Conservation (phyloP, 441 rosid genomes). For the Pelargonium myrrhifolium region DNA sequence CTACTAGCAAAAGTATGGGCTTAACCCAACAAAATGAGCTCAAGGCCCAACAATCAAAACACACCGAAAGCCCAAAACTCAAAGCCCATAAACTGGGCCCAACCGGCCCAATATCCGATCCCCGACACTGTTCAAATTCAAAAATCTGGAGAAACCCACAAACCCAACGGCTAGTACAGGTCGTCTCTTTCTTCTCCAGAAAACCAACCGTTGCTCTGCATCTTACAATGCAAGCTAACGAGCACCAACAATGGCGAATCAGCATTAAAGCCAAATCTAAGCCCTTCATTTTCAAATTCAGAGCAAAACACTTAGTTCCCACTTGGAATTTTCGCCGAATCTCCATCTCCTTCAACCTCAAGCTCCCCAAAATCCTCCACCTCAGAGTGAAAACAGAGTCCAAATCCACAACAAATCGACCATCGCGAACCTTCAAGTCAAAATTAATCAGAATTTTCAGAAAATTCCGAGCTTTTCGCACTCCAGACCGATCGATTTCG, state of each 20-base stretch:
- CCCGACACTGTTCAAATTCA: neutral
- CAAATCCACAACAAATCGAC: neutral
- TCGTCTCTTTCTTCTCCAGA: neutral
- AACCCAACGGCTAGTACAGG: neutral
- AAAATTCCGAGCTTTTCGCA: neutral
- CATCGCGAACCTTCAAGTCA: neutral
- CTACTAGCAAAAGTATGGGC: no score
- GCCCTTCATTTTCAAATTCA: neutral
- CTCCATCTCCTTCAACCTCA: neutral
- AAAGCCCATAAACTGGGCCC: neutral
- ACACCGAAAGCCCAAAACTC: no score
- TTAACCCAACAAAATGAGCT: neutral
- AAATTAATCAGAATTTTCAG: neutral
- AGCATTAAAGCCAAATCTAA: neutral
- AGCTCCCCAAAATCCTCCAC: neutral
- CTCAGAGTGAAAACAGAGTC: neutral
- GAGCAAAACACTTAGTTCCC: neutral
- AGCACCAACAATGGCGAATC: neutral
- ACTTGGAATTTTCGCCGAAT: neutral
- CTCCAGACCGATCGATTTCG: no score
- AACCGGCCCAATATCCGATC: neutral
- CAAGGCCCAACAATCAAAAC: neutral
- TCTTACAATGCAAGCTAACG: neutral
- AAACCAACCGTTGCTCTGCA: neutral
- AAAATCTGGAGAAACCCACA: no score